Base-by-base conservation (phyloP, 129 eudicot species). In the Flaveria robusta region DNA sequence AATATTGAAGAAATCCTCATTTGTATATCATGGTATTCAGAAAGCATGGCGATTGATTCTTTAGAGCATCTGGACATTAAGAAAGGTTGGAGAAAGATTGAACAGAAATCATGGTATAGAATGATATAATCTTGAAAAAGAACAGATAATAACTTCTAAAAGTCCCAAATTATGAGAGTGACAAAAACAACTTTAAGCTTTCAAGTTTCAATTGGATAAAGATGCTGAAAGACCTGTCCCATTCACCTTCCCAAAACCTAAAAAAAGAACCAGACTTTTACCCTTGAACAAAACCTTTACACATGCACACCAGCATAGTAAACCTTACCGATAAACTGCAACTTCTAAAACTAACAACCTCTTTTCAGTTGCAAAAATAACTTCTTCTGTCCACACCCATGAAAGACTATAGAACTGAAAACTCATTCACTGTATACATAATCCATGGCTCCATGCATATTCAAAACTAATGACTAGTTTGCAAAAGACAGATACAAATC, bases 141-240 rank as follows among this genome's bases (percentile, higher is more conserved):
- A 72, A 46, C 18, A 13, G 65, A 66, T 23, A 55, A 72, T 37
- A 12, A 74, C 19, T 13, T 15, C 60, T 22, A 26, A 42, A 43
- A 34, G 27, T 58, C 27, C 78, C 70, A 58, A 74, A 23, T 22
- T 58, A 59, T 59, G 69, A 59, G 70, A 23, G 23, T 58, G 26
- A 13, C 14, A 74, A 46, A 23, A 46, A 29, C 29, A 46, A 10
- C 27, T 27, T 11, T 45, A 62, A 47, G 69, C 63, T 47, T 75
- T 63, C 72, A 75, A 59, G 50, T 47, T 75, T 63, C 72, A 75
- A 58, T 64, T 29, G 71, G 29, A 63, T 14, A 46, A 64, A 16
- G 27, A 26, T 26, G 27, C 11, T 27, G 79, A 63, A 29, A 29
- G 31, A 75, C 18, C 49, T 43, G 34, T 46, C 49, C 78, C 68